A percentile compares a stretch with the other conserved stretches of the same genome.
phyloP scores from a whole-genome alignment of 2,329 filamentous ascomycete species.

The Neofusicoccum umdonicola region DNA sequence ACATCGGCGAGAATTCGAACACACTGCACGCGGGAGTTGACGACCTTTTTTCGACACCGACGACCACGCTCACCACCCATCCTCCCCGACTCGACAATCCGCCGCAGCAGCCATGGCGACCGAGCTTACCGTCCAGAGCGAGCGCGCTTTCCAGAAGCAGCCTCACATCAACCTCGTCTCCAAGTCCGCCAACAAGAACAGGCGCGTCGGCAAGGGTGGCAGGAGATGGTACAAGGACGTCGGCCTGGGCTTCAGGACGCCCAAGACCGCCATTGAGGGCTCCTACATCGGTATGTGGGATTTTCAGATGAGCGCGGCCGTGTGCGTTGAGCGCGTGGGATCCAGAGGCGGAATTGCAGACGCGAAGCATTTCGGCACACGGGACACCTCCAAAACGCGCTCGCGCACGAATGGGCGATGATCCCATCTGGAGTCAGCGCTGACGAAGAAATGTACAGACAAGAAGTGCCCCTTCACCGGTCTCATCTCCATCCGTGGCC shows the following conservation, averaged over 20 bases:
- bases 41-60: conserved; percentile 16
- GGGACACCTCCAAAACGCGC: background rate
- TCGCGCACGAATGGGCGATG: background rate
- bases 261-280: conserved; percentile 98
- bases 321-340: background rate
- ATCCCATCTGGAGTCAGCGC: background rate
- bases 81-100: conserved; percentile 9
- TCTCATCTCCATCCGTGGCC: conserved; percentile 98
- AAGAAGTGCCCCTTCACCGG: conserved; percentile 99
- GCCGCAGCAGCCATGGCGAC: conserved; percentile 43
- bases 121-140: conserved; percentile 78
- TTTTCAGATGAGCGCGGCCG: background rate
- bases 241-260: conserved; percentile 97
- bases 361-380: background rate
- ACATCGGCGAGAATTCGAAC: conserved; percentile 10
- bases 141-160: conserved; percentile 99
- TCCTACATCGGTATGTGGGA: conserved; percentile 87
- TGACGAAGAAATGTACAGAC: conserved; percentile 59
- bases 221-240: conserved; percentile 99
- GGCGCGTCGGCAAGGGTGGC: conserved; percentile 82
- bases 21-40: background rate
- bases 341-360: conserved; percentile 1
- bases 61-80: conserved; percentile 17
- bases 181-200: conserved; percentile 81
- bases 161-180: conserved; percentile 99